Percentiles rank a stretch among this genome's conserved stretches.
Conservation (phyloP, 2,329 filamentous ascomycete species). For the Ophiostoma ulmi region DNA sequence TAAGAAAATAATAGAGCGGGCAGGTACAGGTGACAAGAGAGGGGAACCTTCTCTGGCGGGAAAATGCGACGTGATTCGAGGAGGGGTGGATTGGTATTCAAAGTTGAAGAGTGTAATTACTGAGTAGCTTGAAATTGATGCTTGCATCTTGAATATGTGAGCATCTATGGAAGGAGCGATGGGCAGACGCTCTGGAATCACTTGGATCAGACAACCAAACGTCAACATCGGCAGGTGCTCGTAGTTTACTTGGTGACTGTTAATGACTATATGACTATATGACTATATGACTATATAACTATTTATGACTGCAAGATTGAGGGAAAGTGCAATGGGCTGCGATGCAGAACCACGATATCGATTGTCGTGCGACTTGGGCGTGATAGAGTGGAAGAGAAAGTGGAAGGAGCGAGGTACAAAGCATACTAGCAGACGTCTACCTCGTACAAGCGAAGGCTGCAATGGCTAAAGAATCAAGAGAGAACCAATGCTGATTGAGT, state of each 20-base stretch:
- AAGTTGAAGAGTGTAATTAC: too few relatives aligned
- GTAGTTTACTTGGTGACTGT: too few relatives aligned
- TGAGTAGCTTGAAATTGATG: too few relatives aligned
- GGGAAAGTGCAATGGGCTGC: not conserved
- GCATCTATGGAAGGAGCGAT: too few relatives aligned
- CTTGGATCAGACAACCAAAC: too few relatives aligned
- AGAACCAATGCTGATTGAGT: slow-evolving; percentile 1
- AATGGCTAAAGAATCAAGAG: not conserved
- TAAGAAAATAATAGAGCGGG: slow-evolving; percentile 13
- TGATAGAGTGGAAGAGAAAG: not conserved
- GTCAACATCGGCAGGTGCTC: too few relatives aligned
- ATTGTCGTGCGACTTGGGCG: not conserved
- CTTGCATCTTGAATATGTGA: too few relatives aligned
- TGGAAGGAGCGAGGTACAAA: not conserved
- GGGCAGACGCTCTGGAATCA: too few relatives aligned
- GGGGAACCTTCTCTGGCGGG: slow-evolving; percentile 18
- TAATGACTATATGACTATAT: too few relatives aligned
- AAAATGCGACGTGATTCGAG: slow-evolving; percentile 20
- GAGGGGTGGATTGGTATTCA: not conserved
- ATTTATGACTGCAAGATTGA: too few relatives aligned
- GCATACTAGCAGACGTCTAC: not conserved
- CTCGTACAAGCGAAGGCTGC: not conserved
- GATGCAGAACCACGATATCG: not conserved
- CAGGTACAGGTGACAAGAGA: slow-evolving; percentile 18
- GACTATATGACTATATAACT: too few relatives aligned